Conservation (phyloP, 2,329 filamentous ascomycete species). For the Microdochium trichocladiopsis region DNA sequence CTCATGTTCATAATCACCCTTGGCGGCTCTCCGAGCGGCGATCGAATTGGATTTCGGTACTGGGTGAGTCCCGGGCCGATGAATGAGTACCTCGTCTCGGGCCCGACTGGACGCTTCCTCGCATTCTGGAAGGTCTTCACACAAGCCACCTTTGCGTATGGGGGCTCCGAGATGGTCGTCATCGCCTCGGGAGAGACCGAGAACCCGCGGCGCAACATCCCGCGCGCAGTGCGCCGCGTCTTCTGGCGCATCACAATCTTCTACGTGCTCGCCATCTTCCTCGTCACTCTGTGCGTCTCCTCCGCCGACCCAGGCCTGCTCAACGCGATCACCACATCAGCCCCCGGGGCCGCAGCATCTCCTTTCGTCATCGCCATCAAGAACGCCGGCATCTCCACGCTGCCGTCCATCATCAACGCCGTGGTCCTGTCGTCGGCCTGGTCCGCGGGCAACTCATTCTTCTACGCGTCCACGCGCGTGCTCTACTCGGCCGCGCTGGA, state of each 20-base stretch:
- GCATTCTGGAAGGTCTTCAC: slow-evolving; percentile 38
- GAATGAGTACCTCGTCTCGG: slow-evolving; percentile 30
- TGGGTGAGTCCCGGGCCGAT: slow-evolving; percentile 35
- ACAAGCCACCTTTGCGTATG: slow-evolving; percentile 39
- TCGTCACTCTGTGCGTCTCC: slow-evolving; percentile 25
- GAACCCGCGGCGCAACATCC: slow-evolving; percentile 54
- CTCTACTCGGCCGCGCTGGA: too few species aligned
- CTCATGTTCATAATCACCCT: slow-evolving; percentile 41
- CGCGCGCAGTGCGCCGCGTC: too few species aligned
- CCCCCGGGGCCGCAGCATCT: slow-evolving; percentile 22
- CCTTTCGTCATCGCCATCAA: slow-evolving; percentile 62
- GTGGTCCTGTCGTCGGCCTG: slow-evolving; percentile 44
- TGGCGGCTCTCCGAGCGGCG: slow-evolving; percentile 33
- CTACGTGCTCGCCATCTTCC: slow-evolving; percentile 58
- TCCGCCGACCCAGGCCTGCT: slow-evolving; percentile 22
- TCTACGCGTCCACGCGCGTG: too few species aligned
- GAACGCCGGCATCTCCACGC: slow-evolving; percentile 50
- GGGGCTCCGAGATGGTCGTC: slow-evolving; percentile 34
- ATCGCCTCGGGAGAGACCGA: slow-evolving; percentile 50
- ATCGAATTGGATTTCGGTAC: slow-evolving; percentile 37
- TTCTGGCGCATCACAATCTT: too few species aligned
- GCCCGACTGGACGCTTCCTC: slow-evolving; percentile 30
- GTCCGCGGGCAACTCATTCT: slow-evolving; percentile 24
- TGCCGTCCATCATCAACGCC: slow-evolving; percentile 61
- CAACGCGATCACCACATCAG: slow-evolving; percentile 16